Evolutionary conservation across 805 yeast species (phyloP), one percentile per base, ranked within the genome.

Genomic region (Saccharomycopsis javanensis): DNA sequence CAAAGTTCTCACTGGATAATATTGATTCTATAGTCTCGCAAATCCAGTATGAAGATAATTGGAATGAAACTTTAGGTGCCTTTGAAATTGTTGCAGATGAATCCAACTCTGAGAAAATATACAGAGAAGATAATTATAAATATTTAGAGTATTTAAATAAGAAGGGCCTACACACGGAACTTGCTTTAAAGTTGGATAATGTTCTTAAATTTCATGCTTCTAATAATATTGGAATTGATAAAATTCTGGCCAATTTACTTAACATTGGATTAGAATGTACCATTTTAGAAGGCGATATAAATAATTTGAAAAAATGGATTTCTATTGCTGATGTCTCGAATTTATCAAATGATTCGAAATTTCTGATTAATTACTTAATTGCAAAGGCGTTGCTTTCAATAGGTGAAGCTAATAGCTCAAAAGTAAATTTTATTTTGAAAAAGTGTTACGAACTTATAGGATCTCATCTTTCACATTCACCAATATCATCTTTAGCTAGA

Each of bases 1-100:
- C 87, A 59, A 78, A 78, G 59, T 85, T 88, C 63, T 82, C 96
- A 0, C 78, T 85, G 0, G 79, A 81, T 45, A 80, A 82, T 61
- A 71, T 89, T 50, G 78, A 80, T n/a, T 91, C 90, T 60, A 87
- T 88, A 66, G 77, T 91, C 27, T 74, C 83, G 5, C 88, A 88
- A 58, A 82, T 92, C 55, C 94, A 89, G 63, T 90, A 87, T 63
- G 83, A 88, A 53, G 89, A 87, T 45, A 85, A 85, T 64, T 90
- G 97, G 96, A 77, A 82, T 45, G 78, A 88, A 64, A 96, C 97
- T 0, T 86, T 88, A 61, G 90, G 88, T 60, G 88, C 96, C 37
- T 84, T 88, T 63, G 83, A 83, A 51, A 87, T 85, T 0, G 69
- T 86, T 50, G 81, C 87, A 2, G 74, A 73, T 13, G 31, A 37